Base-by-base conservation (phyloP, 148 eudicot species). In the Polygonum maritimum region DNA sequence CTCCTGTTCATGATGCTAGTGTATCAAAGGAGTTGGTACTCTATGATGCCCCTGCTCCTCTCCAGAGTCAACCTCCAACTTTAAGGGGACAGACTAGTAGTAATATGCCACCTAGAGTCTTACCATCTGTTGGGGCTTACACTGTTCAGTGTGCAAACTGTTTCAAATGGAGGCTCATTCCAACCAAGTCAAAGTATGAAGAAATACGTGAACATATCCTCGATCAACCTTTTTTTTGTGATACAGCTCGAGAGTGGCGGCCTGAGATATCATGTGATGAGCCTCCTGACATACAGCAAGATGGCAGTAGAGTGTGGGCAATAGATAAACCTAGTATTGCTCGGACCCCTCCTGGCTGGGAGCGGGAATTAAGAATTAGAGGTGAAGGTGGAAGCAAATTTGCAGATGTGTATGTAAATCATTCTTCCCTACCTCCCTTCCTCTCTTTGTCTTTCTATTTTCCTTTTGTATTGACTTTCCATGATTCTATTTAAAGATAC, bases 121-220 rank as follows among this genome's bases (percentile, higher is more conserved):
- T 90, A 72, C 99, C 96, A 7, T 79, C 99, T 69, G 88, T 92
- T 1, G 96, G 97, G 48, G 87, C 92, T 49, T 95, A 90, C 69
- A 90, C 99, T 14, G 96, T 92, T 40, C 99, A 95, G 54, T 95
- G 99, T 78, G 92, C 97, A 1, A 77, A 48, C 49, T 95, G 99
- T 65, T 92, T 86, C 75, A 89, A 95, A 81, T 95, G 99, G 99
- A 95, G 99, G 81, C 82, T 95, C 38, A 90, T 92, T 74, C 96
- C 98, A 8, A 84, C 91, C 54, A 91, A 95, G 78, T 91, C 88
- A 74, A 92, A 95, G 81, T 95, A 95, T 63, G 97, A 92, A 79
- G 94, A 88, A 79, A 95, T 95, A 69, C 84, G 99, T 8, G 99
- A 95, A 49, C 85, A 85, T 79, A 88, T 95, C 73, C 72, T 86